Base-by-base conservation (phyloP, 352 stramenopile species). In the Poterioochromonas sp. region DNA sequence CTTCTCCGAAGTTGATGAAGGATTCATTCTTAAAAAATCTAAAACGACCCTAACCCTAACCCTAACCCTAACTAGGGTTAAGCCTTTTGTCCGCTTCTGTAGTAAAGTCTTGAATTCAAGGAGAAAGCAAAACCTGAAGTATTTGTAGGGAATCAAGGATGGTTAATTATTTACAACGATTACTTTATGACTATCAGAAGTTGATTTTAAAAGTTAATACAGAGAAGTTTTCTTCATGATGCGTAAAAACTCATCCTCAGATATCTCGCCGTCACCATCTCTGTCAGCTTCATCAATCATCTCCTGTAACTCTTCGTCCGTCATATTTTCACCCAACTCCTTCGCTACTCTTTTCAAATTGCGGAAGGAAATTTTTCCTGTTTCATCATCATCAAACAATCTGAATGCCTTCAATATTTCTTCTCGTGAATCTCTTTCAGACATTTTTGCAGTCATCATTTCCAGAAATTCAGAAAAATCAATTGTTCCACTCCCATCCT, bases 251-350 rank as follows among this genome's bases (percentile, higher is more conserved):
- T 99, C 94, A 73, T 98, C 92, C 76, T 94, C 86, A 78, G 93
- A 97, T 83, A 98, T 97, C 86, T 97, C 91, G 53, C 94, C 95
- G 82, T 97, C 92, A 76, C 95, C 91, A 83, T 97, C 91, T 0
- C 89, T 82, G 83, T 98, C 91, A 0, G 95, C 94, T 64, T 96
- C 88, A 83, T 98, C 93, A 80, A 99, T 98, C 95, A 99, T 99
- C 85, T 99, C 81, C 69, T 98, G 89, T 80, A 99, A 85, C 88
- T 99, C 96, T 76, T 97, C 94, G 83, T 98, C 93, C 34, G 93
- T 97, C 90, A 99, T 98, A 80, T 92, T 97, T 87, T 99, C 95
- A 49, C 95, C 95, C n/a, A 99, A 86, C 83, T 99, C 94, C 79
- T 97, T 96, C 29, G 95, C 94, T 44, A 99, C 92, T 78, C 94